Percentiles rank a stretch among this genome's conserved stretches.
Evolutionary conservation across 2,329 filamentous ascomycete species (phyloP).

Genomic region (Hirsutella minnesotensis): DNA sequence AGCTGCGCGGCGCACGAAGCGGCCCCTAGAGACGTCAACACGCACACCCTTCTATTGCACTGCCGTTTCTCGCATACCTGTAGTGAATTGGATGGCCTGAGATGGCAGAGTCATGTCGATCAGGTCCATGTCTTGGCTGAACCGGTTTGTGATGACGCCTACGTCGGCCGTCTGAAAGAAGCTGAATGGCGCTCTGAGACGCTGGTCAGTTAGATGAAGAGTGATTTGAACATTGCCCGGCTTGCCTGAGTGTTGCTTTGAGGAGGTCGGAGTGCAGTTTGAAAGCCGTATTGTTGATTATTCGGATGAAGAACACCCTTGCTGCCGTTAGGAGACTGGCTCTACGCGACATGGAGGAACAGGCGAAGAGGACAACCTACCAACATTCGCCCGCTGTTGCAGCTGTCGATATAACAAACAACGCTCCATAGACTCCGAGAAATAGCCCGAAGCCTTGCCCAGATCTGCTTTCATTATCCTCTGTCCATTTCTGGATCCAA

Average conservation of each 20-base stretch:
- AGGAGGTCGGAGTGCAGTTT: slow-evolving; percentile 21
- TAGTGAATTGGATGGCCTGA: neutral
- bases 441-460: neutral
- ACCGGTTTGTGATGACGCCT: slow-evolving; percentile 24
- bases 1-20: slow-evolving; percentile 5
- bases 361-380: neutral
- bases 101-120: slow-evolving; percentile 20
- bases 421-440: neutral
- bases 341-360: no score
- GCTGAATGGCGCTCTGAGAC: neutral
- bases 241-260: slow-evolving; percentile 12
- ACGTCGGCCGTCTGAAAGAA: slow-evolving; percentile 12
- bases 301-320: neutral
- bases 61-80: slow-evolving; percentile 2
- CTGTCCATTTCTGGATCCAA: slow-evolving; percentile 1
- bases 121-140: slow-evolving; percentile 25
- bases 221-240: no score
- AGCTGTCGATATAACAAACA: neutral
- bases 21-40: slow-evolving; percentile 7
- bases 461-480: neutral
- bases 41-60: no score
- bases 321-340: neutral
- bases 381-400: neutral
- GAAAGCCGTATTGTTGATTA: slow-evolving; percentile 2
- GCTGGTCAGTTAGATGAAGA: neutral